phyloP scores from a whole-genome alignment of 495 filamentous ascomycete genomes.

The Hypoxylon crocopeplum region DNA sequence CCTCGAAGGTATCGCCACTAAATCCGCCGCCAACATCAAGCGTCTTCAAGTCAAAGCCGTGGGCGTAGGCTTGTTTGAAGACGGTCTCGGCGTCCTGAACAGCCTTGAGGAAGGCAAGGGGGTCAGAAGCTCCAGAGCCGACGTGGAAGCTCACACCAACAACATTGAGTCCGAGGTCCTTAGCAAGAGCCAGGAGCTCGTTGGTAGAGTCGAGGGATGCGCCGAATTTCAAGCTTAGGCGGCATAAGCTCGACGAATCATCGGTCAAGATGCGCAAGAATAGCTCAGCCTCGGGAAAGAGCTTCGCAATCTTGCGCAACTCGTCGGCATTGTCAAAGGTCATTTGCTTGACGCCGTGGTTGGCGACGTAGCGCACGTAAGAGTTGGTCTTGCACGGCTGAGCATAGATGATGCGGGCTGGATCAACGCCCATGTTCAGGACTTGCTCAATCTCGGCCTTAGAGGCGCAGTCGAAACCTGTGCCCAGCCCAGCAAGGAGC shows the following conservation, averaged over 20 bases:
- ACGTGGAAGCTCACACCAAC: slow-evolving; percentile 98
- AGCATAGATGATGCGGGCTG: slow-evolving; percentile 95
- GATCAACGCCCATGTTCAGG: slow-evolving; percentile 81
- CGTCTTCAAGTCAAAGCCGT: slow-evolving; percentile 83
- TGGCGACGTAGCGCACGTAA: slow-evolving; percentile 86
- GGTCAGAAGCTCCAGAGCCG: slow-evolving; percentile 92
- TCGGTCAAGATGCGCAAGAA: slow-evolving; percentile 95
- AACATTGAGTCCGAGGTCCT: slow-evolving; percentile 89
- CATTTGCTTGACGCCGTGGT: slow-evolving; percentile 92
- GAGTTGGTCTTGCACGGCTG: slow-evolving; percentile 99
- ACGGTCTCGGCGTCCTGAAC: slow-evolving; percentile 87
- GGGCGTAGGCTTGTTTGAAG: slow-evolving; percentile 81
- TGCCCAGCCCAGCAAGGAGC: slow-evolving; percentile 84
- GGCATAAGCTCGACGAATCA: slow-evolving; percentile 92
- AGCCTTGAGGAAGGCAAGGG: slow-evolving; percentile 84
- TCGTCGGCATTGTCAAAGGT: slow-evolving; percentile 99
- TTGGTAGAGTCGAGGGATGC: slow-evolving; percentile 82
- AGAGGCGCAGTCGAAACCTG: slow-evolving; percentile 98
- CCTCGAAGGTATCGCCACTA: slow-evolving; percentile 84
- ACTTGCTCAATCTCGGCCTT: slow-evolving; percentile 95
- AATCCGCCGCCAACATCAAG: slow-evolving; percentile 97
- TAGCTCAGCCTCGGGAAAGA: slow-evolving; percentile 87
- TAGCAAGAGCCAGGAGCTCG: slow-evolving; percentile 79
- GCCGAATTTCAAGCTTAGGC: slow-evolving; percentile 95
- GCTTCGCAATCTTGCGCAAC: slow-evolving; percentile 93